Evolutionary conservation across 169 alveolate species (phyloP).

Genomic region (Eimeria tenella): DNA sequence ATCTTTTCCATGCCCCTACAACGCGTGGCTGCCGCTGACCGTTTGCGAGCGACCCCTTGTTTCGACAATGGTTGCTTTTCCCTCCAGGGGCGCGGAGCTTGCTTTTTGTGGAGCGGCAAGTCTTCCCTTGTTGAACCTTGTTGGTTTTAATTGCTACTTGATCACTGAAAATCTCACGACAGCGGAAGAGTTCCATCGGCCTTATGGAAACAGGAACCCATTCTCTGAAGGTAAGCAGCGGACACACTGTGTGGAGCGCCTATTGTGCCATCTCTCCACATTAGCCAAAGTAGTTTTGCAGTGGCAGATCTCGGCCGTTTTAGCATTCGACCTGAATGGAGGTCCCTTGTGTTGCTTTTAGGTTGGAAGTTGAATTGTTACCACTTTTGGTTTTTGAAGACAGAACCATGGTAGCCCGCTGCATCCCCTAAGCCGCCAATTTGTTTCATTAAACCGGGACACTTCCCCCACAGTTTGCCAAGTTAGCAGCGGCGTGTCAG

Average conservation of each 20-base stretch:
- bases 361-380: constrained; percentile 45
- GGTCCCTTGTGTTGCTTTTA: neutral
- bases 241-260: neutral
- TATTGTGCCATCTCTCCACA: neutral
- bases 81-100: constrained; percentile 63
- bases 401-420: constrained; percentile 7
- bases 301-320: neutral
- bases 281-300: neutral
- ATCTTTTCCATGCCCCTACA: neutral
- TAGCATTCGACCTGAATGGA: neutral
- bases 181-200: constrained; percentile 61
- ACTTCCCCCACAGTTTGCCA: no score
- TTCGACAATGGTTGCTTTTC: neutral
- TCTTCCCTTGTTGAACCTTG: constrained; percentile 48
- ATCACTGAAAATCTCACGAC: constrained; percentile 62
- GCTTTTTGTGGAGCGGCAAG: constrained; percentile 24
- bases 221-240: constrained; percentile 52
- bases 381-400: constrained; percentile 34
- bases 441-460: no score
- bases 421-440: no score
- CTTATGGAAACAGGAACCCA: constrained; percentile 55
- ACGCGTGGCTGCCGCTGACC: no score
- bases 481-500: no score
- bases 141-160: constrained; percentile 50
- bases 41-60: neutral